Base-by-base conservation (phyloP, 305 asterid genomes). In the Fraxinus albicans region DNA sequence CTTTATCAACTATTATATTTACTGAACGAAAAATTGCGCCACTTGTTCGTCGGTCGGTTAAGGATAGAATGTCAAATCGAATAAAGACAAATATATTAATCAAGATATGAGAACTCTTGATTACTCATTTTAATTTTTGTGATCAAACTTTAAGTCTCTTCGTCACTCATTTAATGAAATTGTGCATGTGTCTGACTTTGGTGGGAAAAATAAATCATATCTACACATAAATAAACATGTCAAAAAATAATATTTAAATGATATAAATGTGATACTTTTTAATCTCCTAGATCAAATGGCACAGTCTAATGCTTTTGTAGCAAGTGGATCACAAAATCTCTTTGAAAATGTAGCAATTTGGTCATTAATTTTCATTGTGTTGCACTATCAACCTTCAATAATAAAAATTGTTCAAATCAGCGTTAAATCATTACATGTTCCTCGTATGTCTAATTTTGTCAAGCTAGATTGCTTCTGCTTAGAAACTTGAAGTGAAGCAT, bases 1-100 rank as follows among this genome's bases (percentile, higher is more conserved):
- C 82, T 82, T 70, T 77, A 74, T 69, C 23, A 27, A 78, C 65
- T 85, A 70, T 40, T 73, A 72, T 84, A 79, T 73, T 80, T 40
- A 58, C 4, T n/a, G 8, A 58, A 7, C 12, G 31, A 8, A 60
- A 8, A 19, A 19, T 21, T 21, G 15, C 33, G 0, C 13, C 70
- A 7, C 70, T 7, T 7, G 29, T 23, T 60, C 15, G 7, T 3
- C 70, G 1, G 12, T 15, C 21, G n/a, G 60, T 50, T 15, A 21
- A 63, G 4, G 34, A 63, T 63, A 63, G 31, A 19, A 23, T 2
- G 4, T 7, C 34, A 63, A 8, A 63, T 63, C 5, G 72, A 60
- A 21, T 6, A 60, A 60, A 6, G 70, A 21, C 0, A 1, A 63
- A 21, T 63, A 63, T 63, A 63, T 63, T 23, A 21, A 63, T 63